Evolutionary conservation across 768 basidiomycete genomes (phyloP).

Genomic region (Lactarius akahatsu): DNA sequence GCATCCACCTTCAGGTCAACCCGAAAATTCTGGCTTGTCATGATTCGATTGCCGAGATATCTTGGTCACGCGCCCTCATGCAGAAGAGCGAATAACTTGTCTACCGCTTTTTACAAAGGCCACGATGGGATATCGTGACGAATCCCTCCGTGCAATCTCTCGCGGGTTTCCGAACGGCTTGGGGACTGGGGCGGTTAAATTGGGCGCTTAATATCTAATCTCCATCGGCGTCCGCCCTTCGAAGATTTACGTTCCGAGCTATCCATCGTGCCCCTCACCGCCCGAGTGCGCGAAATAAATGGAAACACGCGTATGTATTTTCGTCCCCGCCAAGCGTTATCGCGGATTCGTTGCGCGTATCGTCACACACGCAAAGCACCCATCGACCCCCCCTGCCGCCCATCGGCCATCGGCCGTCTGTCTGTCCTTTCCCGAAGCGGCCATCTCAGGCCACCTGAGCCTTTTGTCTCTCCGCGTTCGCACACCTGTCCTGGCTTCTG

Average conservation of each 20-base stretch:
- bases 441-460: neutral
- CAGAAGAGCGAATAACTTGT: neutral
- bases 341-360: neutral
- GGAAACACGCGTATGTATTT: neutral
- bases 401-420: neutral
- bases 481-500: neutral
- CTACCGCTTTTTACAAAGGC: neutral
- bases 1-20: neutral
- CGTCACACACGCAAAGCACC: neutral
- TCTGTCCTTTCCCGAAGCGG: neutral
- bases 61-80: neutral
- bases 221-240: neutral
- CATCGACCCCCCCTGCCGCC: conserved; percentile 1
- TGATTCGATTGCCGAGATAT: neutral
- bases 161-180: neutral
- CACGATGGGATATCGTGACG: neutral
- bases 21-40: neutral
- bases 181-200: neutral
- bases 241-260: conserved; percentile 15
- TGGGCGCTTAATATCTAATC: neutral
- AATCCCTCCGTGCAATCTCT: neutral
- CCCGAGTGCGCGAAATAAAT: neutral
- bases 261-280: neutral
- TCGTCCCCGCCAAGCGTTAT: neutral
- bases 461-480: neutral